phyloP scores from a whole-genome alignment of 1,284 basidiomycete species.

The Ganoderma sp. region DNA sequence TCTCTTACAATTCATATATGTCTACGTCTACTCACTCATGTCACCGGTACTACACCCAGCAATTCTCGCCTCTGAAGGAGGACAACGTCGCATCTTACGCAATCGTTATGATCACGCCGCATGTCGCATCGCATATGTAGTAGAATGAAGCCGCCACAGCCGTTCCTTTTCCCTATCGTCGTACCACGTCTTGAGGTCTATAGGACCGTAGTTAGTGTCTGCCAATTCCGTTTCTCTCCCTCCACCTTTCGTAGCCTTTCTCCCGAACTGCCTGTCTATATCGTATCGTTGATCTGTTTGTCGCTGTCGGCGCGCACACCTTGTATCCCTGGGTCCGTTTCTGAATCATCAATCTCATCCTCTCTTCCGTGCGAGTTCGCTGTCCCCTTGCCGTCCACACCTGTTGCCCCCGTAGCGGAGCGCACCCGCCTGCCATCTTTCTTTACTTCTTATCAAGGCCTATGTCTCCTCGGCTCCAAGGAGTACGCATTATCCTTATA shows the following conservation, averaged over 20 bases:
- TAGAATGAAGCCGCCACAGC: constrained; percentile 34
- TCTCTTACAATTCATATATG: constrained; percentile 18
- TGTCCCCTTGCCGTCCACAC: not conserved
- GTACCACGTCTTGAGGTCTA: constrained; percentile 25
- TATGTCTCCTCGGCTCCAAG: not conserved
- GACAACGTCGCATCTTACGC: constrained; percentile 32
- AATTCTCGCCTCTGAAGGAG: constrained; percentile 33
- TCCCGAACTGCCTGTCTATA: constrained; percentile 28
- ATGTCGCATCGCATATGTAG: constrained; percentile 34
- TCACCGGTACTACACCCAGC: constrained; percentile 28
- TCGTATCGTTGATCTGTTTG: constrained; percentile 34
- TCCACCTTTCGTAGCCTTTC: constrained; percentile 4
- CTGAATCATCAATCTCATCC: constrained; percentile 27
- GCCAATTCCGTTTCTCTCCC: constrained; percentile 6
- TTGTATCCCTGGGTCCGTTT: constrained; percentile 33
- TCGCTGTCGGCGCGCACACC: constrained; percentile 34
- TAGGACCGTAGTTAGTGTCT: constrained; percentile 30
- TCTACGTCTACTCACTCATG: constrained; percentile 27
- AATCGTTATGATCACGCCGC: constrained; percentile 30
- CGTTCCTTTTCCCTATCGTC: constrained; percentile 16
- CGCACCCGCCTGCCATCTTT: not conserved
- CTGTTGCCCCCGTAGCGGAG: not conserved
- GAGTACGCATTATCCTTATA: not conserved
- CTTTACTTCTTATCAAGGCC: not conserved
- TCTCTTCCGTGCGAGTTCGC: constrained; percentile 1